Evolutionary conservation across 1,284 basidiomycete species (phyloP), one percentile per base, ranked within the genome.

Genomic region (Leccinum solheimii): DNA sequence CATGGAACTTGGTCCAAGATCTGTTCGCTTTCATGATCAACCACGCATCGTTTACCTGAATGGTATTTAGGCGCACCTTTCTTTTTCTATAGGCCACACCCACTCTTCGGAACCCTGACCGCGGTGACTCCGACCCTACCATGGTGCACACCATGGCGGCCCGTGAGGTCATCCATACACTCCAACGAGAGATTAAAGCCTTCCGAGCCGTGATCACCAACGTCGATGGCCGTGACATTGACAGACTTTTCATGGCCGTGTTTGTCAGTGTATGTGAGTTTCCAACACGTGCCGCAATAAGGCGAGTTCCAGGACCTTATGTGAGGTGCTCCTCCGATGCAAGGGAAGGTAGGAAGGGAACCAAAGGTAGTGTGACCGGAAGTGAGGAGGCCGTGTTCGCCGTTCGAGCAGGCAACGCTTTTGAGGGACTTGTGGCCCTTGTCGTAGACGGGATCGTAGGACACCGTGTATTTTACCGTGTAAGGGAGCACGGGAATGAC

Each of bases 331-430:
- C 78, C 82, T 26, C 81, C 84, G 67, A 86, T 79, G 71, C 75
- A 70, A 7, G 84, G 83, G 73, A 81, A 86, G 57, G 66, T 72
- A 38, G 83, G 82, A 36, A 86, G 71, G 32, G 75, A 71, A 16
- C 70, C 72, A 64, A 84, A 80, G 32, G 77, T 83, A 13, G 69
- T 71, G 66, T 72, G 83, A 14, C 78, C 77, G 19, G 70, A 69
- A 32, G 77, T 78, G 48, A 78, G 43, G 21, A 86, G 75, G 51
- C 73, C 74, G 45, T 68, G 23, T 49, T 65, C 58, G 9, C 82
- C 83, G 61, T 80, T 78, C 2, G 83, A 83, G 71, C 84, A 86
- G 19, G 80, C 76, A 59, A 82, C 79, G 26, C 56, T 71, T 62
- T 54, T 26, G 48, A 85, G 74, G 27, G 76, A 74, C 14, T 57